phyloP scores from a whole-genome alignment of 2,329 filamentous ascomycete species.

The Aspergillus transmontanensis region DNA sequence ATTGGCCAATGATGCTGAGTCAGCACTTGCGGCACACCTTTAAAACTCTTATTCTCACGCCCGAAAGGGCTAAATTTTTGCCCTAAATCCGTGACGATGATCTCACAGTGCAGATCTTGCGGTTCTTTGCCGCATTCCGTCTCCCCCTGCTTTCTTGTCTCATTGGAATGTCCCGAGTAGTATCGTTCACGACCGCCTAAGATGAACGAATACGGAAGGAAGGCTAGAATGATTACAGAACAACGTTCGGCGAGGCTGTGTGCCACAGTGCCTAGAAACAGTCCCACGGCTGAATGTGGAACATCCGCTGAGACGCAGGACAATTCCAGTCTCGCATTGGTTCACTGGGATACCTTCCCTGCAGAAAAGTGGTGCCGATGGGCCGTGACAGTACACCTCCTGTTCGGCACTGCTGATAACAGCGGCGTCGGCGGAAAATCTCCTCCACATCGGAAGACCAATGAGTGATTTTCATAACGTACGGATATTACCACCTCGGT shows the following conservation, averaged over 20 bases:
- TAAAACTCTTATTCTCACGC: background rate
- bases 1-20: background rate
- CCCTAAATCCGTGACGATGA: background rate
- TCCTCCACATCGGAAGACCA: constrained; percentile 10
- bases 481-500: constrained; percentile 3
- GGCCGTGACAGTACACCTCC: background rate
- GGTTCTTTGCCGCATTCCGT: background rate
- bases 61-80: background rate
- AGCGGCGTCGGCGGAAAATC: constrained; percentile 4
- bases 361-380: constrained; percentile 6
- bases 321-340: background rate
- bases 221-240: background rate
- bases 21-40: background rate
- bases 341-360: background rate
- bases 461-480: constrained; percentile 13
- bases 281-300: background rate
- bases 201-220: background rate
- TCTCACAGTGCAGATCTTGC: background rate
- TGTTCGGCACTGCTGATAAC: constrained; percentile 1
- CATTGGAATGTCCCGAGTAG: background rate
- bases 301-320: background rate
- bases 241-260: background rate
- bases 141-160: background rate
- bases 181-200: background rate
- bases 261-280: background rate